Conservation (phyloP, 805 yeast genomes). For the Suhomyces sp. region DNA sequence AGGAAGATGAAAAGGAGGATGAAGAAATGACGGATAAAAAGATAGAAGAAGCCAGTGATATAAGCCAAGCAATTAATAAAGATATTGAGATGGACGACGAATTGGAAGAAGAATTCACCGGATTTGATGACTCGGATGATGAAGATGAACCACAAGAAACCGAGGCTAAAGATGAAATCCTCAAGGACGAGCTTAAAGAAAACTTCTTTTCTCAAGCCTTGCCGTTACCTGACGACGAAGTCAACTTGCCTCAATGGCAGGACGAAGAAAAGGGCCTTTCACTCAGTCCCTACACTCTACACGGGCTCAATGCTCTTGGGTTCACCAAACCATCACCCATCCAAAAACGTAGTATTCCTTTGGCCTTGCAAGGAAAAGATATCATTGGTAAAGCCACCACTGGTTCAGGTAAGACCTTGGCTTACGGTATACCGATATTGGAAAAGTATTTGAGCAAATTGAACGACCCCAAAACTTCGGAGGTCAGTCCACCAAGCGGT, state of each 20-base stretch:
- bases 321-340: constrained; percentile 80
- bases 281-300: constrained; percentile 55
- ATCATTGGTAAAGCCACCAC: constrained; percentile 95
- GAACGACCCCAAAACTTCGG: constrained; percentile 12
- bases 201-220: constrained; percentile 32
- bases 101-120: constrained; percentile 27
- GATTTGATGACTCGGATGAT: constrained; percentile 19
- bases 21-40: constrained; percentile 14
- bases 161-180: constrained; percentile 9
- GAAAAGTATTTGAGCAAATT: constrained; percentile 51
- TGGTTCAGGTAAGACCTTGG: constrained; percentile 96
- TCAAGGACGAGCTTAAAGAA: constrained; percentile 24
- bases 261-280: constrained; percentile 36
- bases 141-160: constrained; percentile 3
- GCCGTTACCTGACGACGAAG: constrained; percentile 34
- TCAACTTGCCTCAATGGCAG: constrained; percentile 63
- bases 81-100: constrained; percentile 20
- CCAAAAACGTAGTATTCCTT: constrained; percentile 73
- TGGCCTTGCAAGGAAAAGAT: constrained; percentile 70
- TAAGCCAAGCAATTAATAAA: constrained; percentile 13
- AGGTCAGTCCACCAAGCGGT: constrained; percentile 56
- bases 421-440: constrained; percentile 89
- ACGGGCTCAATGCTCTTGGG: constrained; percentile 57
- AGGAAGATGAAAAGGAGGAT: neutral
- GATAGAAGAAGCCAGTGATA: constrained; percentile 17